Conservation (phyloP, 208 protist genomes). For the Naegleria gruberi region DNA sequence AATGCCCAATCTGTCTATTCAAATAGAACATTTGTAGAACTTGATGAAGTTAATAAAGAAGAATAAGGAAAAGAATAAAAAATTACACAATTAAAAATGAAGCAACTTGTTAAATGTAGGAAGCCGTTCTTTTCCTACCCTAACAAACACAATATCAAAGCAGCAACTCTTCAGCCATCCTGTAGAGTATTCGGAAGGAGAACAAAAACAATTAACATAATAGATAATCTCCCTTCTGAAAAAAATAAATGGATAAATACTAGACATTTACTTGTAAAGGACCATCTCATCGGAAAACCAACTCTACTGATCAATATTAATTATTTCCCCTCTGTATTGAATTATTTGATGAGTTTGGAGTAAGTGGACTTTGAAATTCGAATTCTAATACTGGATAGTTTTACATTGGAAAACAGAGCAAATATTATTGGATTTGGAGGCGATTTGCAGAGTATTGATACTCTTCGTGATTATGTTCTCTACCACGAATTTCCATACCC, state of each 20-base stretch:
- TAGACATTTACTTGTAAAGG: neutral
- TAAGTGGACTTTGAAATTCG: neutral
- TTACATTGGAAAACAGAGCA: neutral
- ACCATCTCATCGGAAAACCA: neutral
- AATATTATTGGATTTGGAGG: neutral
- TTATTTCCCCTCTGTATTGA: neutral
- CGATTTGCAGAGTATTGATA: neutral
- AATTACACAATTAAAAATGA: no score
- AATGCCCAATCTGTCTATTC: neutral
- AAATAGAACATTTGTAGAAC: neutral
- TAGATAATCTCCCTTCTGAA: neutral
- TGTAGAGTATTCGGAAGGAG: no score
- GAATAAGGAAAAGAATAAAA: no score
- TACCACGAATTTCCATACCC: neutral
- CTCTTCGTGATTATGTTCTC: neutral
- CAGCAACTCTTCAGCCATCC: no score
- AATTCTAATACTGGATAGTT: neutral
- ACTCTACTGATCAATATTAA: neutral
- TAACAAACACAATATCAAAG: no score
- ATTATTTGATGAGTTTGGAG: neutral
- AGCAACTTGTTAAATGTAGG: no score
- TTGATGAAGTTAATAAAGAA: neutral
- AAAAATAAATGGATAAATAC: neutral
- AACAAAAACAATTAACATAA: no score
- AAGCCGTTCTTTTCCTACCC: no score